phyloP scores from a whole-genome alignment of 2,329 filamentous ascomycete species.

The Paracorniculantispora psalliotae region DNA sequence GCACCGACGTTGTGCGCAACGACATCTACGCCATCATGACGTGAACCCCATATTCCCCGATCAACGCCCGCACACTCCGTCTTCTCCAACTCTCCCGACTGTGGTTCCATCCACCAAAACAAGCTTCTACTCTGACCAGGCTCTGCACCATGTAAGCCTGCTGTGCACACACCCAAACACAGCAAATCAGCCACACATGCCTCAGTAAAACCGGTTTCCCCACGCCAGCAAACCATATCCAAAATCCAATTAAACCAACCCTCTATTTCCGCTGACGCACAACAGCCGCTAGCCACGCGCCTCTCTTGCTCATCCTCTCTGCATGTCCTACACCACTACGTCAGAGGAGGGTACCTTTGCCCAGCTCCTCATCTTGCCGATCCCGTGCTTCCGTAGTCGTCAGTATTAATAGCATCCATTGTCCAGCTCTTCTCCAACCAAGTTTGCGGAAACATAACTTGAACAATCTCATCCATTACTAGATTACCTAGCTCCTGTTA shows the following conservation, averaged over 20 bases:
- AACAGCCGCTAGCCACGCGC: background rate
- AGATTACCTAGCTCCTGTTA: background rate
- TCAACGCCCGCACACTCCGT: background rate
- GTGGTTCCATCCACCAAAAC: background rate
- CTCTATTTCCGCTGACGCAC: background rate
- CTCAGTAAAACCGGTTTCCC: slow-evolving; percentile 7
- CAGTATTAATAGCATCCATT: slow-evolving; percentile 9
- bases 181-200: background rate
- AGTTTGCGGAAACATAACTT: background rate
- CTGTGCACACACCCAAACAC: background rate
- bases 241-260: background rate
- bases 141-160: too few species aligned
- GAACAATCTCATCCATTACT: background rate
- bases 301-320: background rate
- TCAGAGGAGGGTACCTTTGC: background rate
- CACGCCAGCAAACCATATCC: slow-evolving; percentile 1
- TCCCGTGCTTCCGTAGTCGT: background rate
- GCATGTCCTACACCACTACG: slow-evolving; percentile 7
- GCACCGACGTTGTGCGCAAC: background rate
- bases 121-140: background rate
- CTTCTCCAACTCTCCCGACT: background rate
- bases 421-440: background rate
- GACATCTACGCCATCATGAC: slow-evolving; percentile 7
- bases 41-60: background rate
- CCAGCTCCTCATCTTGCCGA: background rate